Conservation (phyloP, 139 green algal species). For the Astrephomene gubernaculifera region DNA sequence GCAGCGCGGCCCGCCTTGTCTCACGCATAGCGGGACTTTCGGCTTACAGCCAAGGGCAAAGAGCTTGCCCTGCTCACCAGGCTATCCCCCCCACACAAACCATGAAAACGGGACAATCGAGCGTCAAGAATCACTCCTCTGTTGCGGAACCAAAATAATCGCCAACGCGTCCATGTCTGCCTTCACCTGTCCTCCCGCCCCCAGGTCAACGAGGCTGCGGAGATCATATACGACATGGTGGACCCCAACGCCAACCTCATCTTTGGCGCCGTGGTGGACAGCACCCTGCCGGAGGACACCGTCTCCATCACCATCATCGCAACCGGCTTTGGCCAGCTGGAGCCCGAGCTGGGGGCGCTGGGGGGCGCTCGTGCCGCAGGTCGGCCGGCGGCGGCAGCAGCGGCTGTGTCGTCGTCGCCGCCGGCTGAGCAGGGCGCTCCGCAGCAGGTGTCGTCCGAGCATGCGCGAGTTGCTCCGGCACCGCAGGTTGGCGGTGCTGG, state of each 20-base stretch:
- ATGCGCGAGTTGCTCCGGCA: background rate
- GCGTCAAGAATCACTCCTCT: too few relatives aligned
- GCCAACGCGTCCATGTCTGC: too few relatives aligned
- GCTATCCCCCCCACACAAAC: too few relatives aligned
- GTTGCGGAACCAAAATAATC: too few relatives aligned
- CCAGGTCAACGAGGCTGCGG: constrained; percentile 92
- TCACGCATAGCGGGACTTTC: too few relatives aligned
- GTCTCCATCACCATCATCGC: constrained; percentile 94
- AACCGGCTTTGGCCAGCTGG: constrained; percentile 84
- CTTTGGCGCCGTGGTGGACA: constrained; percentile 90
- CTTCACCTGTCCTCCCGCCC: too few relatives aligned
- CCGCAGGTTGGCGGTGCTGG: background rate
- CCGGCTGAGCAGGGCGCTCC: too few relatives aligned
- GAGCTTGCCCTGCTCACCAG: too few relatives aligned
- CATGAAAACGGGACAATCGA: too few relatives aligned
- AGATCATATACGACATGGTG: constrained; percentile 93
- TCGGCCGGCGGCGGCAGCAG: background rate
- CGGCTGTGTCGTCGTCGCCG: background rate
- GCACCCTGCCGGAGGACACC: constrained; percentile 54
- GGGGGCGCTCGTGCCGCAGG: background rate
- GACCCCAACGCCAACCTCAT: constrained; percentile 92
- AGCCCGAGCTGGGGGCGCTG: constrained; percentile 48
- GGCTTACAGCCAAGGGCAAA: too few relatives aligned
- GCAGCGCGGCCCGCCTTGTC: too few relatives aligned
- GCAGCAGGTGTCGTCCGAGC: background rate